Conservation (phyloP, 208 protist species). For the Eutreptiella sp. region DNA sequence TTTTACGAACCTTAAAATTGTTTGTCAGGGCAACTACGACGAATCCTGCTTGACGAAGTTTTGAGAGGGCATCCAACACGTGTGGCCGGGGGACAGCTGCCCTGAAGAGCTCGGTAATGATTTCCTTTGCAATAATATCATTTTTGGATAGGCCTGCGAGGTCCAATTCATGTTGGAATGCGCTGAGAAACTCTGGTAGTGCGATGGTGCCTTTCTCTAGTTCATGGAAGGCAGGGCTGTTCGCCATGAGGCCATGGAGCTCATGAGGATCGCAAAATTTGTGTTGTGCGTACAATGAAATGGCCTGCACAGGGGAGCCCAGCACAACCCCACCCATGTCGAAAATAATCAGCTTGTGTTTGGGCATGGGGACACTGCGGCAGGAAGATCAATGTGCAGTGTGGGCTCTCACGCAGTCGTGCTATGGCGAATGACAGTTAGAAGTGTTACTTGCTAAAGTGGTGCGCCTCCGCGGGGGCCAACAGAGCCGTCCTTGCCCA, state of each 20-base stretch:
- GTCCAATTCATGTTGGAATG: too few relatives aligned
- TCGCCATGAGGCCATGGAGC: not conserved
- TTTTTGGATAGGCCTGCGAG: too few relatives aligned
- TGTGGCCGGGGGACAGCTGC: too few relatives aligned
- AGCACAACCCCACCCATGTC: constrained; percentile 27
- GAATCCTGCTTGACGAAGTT: not conserved
- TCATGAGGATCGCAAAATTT: not conserved
- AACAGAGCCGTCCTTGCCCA: too few relatives aligned
- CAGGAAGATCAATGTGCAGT: too few relatives aligned
- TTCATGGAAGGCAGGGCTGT: constrained; percentile 4
- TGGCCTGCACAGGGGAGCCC: constrained; percentile 10
- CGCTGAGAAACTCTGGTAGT: not conserved
- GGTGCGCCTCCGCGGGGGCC: too few relatives aligned
- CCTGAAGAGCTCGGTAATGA: too few relatives aligned
- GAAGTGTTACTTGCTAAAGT: too few relatives aligned
- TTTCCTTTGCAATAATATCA: too few relatives aligned
- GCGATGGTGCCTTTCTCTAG: constrained; percentile 15
- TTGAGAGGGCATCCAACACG: not conserved
- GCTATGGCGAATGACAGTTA: too few relatives aligned
- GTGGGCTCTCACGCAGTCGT: too few relatives aligned
- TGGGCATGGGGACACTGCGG: too few relatives aligned
- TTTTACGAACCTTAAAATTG: constrained; percentile 28
- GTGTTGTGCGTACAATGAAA: constrained; percentile 8
- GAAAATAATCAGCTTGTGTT: constrained; percentile 1
- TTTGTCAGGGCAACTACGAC: constrained; percentile 27